phyloP scores from a whole-genome alignment of 805 yeast genomes.

The Cyberlindnera petersonii region DNA sequence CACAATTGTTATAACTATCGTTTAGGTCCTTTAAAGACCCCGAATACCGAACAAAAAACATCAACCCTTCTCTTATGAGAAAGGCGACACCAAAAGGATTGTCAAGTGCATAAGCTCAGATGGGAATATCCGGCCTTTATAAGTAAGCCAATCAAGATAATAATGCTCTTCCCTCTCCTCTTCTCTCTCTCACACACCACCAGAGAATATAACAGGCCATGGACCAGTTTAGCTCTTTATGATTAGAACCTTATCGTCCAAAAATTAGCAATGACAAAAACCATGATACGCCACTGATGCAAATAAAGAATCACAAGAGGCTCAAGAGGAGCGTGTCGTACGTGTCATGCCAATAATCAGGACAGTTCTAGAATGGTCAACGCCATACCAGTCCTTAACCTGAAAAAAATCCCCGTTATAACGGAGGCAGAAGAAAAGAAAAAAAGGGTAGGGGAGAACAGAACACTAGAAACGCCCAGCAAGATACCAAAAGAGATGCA shows the following conservation, averaged over 20 bases:
- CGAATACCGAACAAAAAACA: slow-evolving; percentile 62
- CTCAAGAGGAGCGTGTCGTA: slow-evolving; percentile 27
- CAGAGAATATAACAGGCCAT: too few species aligned
- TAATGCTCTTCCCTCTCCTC: too few species aligned
- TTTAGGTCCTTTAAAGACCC: slow-evolving; percentile 43
- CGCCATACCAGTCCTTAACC: too few species aligned
- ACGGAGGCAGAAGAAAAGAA: background rate
- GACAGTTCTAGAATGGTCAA: slow-evolving; percentile 6
- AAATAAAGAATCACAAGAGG: slow-evolving; percentile 12
- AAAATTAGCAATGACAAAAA: background rate
- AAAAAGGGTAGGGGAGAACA: too few species aligned
- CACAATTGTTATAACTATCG: slow-evolving; percentile 74
- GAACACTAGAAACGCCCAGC: slow-evolving; percentile 10
- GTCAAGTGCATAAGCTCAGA: too few species aligned
- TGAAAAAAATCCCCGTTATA: background rate
- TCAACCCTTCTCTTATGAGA: slow-evolving; percentile 15
- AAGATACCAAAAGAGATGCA: slow-evolving; percentile 1
- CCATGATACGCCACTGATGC: slow-evolving; percentile 9
- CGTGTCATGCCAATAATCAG: slow-evolving; percentile 3
- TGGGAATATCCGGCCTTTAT: slow-evolving; percentile 8
- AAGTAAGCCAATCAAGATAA: too few species aligned
- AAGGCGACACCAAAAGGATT: too few species aligned
- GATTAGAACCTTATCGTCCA: background rate
- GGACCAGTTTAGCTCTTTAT: background rate
- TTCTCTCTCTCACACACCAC: too few species aligned